These are phyloP conservation scores for Kodamaea plutei DNA, from an alignment of 1,139 yeast genomes.

Conservation along the genomic window DNA sequence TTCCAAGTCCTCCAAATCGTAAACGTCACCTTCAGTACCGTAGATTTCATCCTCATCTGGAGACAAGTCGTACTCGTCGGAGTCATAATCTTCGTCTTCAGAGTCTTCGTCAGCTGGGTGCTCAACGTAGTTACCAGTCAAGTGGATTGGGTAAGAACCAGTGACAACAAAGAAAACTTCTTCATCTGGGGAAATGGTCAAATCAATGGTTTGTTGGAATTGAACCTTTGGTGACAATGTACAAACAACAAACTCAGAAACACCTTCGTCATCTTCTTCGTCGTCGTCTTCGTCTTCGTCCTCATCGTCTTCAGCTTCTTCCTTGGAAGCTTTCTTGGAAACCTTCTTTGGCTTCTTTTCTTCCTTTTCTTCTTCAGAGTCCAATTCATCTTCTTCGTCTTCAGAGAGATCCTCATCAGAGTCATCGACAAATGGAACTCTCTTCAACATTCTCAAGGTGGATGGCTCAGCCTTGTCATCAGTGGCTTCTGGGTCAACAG, in stretches of 20 bases:
- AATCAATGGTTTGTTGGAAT: slow-evolving; percentile 87
- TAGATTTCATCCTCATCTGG: slow-evolving; percentile 88
- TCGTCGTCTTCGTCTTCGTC: slow-evolving; percentile 32
- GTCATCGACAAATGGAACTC: slow-evolving; percentile 50
- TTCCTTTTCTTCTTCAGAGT: slow-evolving; percentile 50
- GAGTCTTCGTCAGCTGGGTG: slow-evolving; percentile 81
- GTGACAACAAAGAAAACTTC: slow-evolving; percentile 91
- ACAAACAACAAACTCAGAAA: slow-evolving; percentile 78
- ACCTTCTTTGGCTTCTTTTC: slow-evolving; percentile 33
- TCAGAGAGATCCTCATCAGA: slow-evolving; percentile 44
- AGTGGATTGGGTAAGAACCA: slow-evolving; percentile 90
- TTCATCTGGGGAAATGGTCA: slow-evolving; percentile 90
- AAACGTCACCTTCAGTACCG: slow-evolving; percentile 25
- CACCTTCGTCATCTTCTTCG: slow-evolving; percentile 51
- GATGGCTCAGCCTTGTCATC: slow-evolving; percentile 84
- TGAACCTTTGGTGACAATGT: slow-evolving; percentile 82
- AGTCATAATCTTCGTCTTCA: slow-evolving; percentile 50
- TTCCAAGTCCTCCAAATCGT: slow-evolving; percentile 62
- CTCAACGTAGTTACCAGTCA: slow-evolving; percentile 92
- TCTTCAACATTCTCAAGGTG: slow-evolving; percentile 82
- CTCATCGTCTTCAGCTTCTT: slow-evolving; percentile 16
- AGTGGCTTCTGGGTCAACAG: slow-evolving; percentile 81
- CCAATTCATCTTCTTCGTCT: slow-evolving; percentile 44
- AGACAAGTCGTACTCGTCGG: slow-evolving; percentile 79
- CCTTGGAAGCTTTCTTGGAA: slow-evolving; percentile 17